A percentile compares a stretch with the other conserved stretches of the same genome.
Evolutionary conservation across 352 stramenopile species (phyloP).

Genomic region (Phytopythium montanum): DNA sequence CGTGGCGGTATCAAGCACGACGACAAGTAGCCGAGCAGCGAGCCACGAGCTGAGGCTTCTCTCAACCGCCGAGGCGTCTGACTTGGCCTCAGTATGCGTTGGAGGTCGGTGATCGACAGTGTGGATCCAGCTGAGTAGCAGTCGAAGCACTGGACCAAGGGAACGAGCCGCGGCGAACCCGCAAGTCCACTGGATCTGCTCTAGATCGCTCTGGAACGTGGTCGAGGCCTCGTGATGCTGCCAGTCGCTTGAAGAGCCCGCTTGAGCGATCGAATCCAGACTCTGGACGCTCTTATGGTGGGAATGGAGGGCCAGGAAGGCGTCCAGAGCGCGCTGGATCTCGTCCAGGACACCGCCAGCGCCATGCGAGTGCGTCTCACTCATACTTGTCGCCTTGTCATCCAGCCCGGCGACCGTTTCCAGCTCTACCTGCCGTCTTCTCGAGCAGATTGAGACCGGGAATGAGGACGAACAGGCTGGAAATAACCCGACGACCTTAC

Average conservation of each 20-base stretch:
- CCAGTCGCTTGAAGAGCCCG: neutral
- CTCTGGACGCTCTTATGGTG: slow-evolving; percentile 3
- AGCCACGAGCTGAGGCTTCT: slow-evolving; percentile 40
- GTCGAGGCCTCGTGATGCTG: neutral
- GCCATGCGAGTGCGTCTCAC: neutral
- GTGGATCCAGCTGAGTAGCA: slow-evolving; percentile 37
- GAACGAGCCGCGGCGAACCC: slow-evolving; percentile 11
- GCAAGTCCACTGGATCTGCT: slow-evolving; percentile 27
- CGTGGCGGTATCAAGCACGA: slow-evolving; percentile 19
- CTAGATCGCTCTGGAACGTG: slow-evolving; percentile 20
- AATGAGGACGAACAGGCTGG: neutral
- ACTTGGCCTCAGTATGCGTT: slow-evolving; percentile 10
- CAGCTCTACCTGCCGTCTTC: neutral
- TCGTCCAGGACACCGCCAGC: slow-evolving; percentile 25
- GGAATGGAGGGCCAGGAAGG: slow-evolving; percentile 44
- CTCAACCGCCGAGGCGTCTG: slow-evolving; percentile 9
- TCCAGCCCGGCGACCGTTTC: neutral
- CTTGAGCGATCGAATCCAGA: neutral
- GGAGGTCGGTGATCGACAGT: slow-evolving; percentile 21
- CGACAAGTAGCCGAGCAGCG: slow-evolving; percentile 29
- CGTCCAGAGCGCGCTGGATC: slow-evolving; percentile 56
- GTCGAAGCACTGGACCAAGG: slow-evolving; percentile 13
- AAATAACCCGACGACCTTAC: neutral
- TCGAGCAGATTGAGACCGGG: neutral
- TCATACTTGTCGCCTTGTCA: neutral